These are phyloP conservation scores for Agaricus blazei DNA, from an alignment of 768 basidiomycete genomes.

Conservation along the genomic window DNA sequence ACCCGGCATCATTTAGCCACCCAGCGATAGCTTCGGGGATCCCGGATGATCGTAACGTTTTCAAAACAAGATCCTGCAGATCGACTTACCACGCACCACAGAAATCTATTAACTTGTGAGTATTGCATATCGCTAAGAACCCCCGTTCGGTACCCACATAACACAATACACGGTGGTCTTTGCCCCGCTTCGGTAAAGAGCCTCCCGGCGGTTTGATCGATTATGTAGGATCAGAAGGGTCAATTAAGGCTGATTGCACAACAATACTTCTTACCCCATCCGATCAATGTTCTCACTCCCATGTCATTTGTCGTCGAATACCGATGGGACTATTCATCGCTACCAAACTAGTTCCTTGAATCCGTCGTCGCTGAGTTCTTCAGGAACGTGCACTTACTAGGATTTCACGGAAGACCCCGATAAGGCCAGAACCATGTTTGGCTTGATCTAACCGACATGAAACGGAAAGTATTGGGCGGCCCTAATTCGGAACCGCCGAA, in stretches of 20 bases:
- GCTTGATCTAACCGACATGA: background rate
- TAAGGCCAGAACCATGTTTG: background rate
- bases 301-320: background rate
- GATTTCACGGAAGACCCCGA: background rate
- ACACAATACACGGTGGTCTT: too few relatives aligned
- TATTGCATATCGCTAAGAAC: too few relatives aligned
- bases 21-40: too few relatives aligned
- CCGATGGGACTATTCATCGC: background rate
- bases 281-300: background rate
- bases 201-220: too few relatives aligned
- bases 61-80: too few relatives aligned
- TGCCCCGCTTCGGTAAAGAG: too few relatives aligned
- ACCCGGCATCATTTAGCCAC: too few relatives aligned
- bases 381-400: background rate
- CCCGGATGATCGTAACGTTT: too few relatives aligned
- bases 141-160: too few relatives aligned
- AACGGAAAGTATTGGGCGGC: background rate
- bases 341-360: background rate
- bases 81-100: too few relatives aligned
- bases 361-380: background rate
- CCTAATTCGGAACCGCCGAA: background rate
- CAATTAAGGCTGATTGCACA: background rate
- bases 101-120: too few relatives aligned
- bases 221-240: too few relatives aligned
- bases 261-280: background rate